Base-by-base conservation (phyloP, 208 protist genomes). In the Lotmaria passim region DNA sequence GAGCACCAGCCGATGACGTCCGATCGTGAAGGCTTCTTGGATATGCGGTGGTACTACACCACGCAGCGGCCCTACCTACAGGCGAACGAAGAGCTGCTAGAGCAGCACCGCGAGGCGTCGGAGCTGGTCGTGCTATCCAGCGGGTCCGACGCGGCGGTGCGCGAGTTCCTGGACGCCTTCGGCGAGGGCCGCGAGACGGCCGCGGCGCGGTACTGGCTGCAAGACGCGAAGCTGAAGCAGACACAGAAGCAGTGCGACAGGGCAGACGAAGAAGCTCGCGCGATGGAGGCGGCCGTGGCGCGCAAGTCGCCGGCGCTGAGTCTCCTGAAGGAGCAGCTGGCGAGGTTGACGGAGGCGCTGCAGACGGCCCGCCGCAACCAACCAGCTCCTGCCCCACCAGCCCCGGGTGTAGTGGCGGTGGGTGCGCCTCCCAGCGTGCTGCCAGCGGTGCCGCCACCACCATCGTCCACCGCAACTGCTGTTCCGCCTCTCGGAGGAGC, bases 1-100 rank as follows among this genome's bases (percentile, higher is more conserved):
- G 91, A 96, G 57, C 78, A 91, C 59, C 50, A 82, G 24, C 66
- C 85, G 34, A 88, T 90, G 83, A 89, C 73, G 4, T n/a, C 59
- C 12, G 76, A 85, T 26, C 78, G 75, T 10, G 82, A 93, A 46
- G 81, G 81, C 23, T 69, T 87, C 21, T 82, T 93, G 48, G 91
- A 96, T 69, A 92, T 94, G 87, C 86, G 80, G 15, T 93, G 88
- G 85, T 96, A 91, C 73, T 93, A 93, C 67, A 57, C 81, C 0
- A 90, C 83, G 23, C 71, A 87, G 60, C 75, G 75, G 47, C 87
- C 87, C 30, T 90, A 90, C 68, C 70, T 75, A 34, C 79, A 81
- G 67, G 55, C 73, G 7, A 90, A 93, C 67, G 74, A 89, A 47
- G 33, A 38, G 28, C 62, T 93, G 46, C 73, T 95, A 51, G 89